phyloP scores from a whole-genome alignment of 257 asterid species.

The Cruciata laevipes region DNA sequence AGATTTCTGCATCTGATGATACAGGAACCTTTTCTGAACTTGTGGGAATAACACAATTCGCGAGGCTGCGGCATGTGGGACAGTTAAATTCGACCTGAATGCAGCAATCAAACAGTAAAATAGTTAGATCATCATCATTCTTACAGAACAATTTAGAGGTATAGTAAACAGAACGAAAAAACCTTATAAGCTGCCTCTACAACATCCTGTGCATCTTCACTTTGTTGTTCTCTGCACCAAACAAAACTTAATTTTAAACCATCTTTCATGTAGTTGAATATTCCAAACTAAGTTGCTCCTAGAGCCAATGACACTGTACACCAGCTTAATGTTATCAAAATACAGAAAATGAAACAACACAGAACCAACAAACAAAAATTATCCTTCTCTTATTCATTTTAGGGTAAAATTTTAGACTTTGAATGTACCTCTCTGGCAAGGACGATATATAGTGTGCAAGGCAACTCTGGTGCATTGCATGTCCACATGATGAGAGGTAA shows the following conservation, averaged over 20 bases:
- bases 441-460: constrained; percentile 84
- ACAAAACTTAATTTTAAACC: not conserved
- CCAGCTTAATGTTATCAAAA: too few species aligned
- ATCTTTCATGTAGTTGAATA: not conserved
- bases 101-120: constrained; percentile 16
- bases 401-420: not conserved
- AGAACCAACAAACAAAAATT: not conserved
- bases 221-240: constrained; percentile 76
- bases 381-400: too few species aligned
- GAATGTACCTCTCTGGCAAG: constrained; percentile 70
- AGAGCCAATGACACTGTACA: not conserved
- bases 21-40: constrained; percentile 32
- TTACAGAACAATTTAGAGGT: constrained; percentile 9
- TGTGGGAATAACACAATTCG: constrained; percentile 74
- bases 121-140: constrained; percentile 14
- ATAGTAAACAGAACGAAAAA: constrained; percentile 12
- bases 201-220: too few species aligned
- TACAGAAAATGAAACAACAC: not conserved
- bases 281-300: constrained; percentile 1
- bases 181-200: constrained; percentile 99
- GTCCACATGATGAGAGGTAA: constrained; percentile 90
- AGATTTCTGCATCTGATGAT: constrained; percentile 24
- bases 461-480: constrained; percentile 97
- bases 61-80: constrained; percentile 95
- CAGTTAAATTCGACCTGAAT: constrained; percentile 93